Percentiles rank a stretch among this genome's conserved stretches.
phyloP scores from a whole-genome alignment of 805 yeast genomes.

The Dipodascopsis uninucleata region DNA sequence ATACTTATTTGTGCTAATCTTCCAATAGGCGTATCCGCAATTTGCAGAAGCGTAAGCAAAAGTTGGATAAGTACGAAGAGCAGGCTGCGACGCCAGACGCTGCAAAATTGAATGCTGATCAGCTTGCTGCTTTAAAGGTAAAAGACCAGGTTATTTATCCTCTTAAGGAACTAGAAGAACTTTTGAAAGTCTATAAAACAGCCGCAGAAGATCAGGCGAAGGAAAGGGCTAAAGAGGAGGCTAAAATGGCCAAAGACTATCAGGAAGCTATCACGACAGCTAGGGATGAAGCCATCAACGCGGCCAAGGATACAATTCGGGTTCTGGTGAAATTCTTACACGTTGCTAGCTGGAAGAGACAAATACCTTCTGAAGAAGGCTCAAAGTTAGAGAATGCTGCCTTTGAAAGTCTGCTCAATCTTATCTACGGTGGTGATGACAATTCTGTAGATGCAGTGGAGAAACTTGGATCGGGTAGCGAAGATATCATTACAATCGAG shows the following conservation, averaged over 20 bases:
- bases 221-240: constrained; percentile 16
- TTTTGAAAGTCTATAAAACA: constrained; percentile 28
- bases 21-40: constrained; percentile 40
- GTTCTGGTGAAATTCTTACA: constrained; percentile 34
- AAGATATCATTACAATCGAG: constrained; percentile 30
- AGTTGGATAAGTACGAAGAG: constrained; percentile 36
- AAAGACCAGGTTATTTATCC: constrained; percentile 38
- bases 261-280: constrained; percentile 11
- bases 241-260: constrained; percentile 18
- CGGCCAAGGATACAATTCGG: constrained; percentile 27
- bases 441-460: constrained; percentile 34
- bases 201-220: constrained; percentile 23
- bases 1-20: too few relatives aligned
- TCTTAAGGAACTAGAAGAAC: constrained; percentile 36
- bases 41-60: constrained; percentile 36
- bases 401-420: constrained; percentile 34
- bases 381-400: constrained; percentile 29
- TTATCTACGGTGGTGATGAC: constrained; percentile 37
- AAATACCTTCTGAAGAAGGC: constrained; percentile 21
- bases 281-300: constrained; percentile 19
- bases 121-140: constrained; percentile 35
- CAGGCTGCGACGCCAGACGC: constrained; percentile 31
- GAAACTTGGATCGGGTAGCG: constrained; percentile 32
- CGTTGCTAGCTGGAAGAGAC: constrained; percentile 37
- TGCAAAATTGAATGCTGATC: constrained; percentile 36